phyloP scores from a whole-genome alignment of 345 rosid genomes.

The Gossypium rotundifolium region DNA sequence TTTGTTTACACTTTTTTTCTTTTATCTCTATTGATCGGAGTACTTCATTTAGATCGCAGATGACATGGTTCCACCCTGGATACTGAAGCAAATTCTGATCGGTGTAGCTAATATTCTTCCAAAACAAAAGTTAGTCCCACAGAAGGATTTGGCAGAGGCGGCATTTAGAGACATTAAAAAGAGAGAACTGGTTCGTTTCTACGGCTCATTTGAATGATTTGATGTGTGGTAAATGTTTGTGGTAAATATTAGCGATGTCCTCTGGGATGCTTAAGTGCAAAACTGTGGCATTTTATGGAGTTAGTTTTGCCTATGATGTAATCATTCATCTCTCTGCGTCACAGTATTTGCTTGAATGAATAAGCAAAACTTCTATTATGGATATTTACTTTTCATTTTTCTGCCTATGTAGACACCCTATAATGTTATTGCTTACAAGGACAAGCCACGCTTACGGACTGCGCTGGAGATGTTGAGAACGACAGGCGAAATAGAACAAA shows the following conservation, averaged over 20 bases:
- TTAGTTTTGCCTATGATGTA: not conserved
- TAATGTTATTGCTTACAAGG: conserved; percentile 69
- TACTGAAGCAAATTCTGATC: conserved; percentile 54
- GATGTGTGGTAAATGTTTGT: not conserved
- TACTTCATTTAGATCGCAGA: conserved; percentile 65
- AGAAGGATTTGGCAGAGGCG: conserved; percentile 75
- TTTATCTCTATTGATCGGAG: conserved; percentile 9
- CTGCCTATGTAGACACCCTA: conserved; percentile 50
- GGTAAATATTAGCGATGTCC: not conserved
- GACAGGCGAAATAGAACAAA: conserved; percentile 65
- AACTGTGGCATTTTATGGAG: not conserved
- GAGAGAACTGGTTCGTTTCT: conserved; percentile 48
- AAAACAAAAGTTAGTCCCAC: conserved; percentile 78
- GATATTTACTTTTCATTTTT: not conserved
- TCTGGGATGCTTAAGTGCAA: not conserved
- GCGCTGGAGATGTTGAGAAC: conserved; percentile 75
- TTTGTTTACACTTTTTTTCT: not conserved
- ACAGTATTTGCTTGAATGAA: not conserved
- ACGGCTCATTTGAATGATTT: not conserved
- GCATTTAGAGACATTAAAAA: conserved; percentile 62
- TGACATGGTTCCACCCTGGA: conserved; percentile 65
- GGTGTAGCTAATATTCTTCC: conserved; percentile 73
- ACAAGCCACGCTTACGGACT: conserved; percentile 66
- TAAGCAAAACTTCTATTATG: not conserved
- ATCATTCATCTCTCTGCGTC: not conserved